Evolutionary conservation across 371 early-diverging fungal species (phyloP), one percentile per base, ranked within the genome.

Genomic region (Ordospora pajunii): DNA sequence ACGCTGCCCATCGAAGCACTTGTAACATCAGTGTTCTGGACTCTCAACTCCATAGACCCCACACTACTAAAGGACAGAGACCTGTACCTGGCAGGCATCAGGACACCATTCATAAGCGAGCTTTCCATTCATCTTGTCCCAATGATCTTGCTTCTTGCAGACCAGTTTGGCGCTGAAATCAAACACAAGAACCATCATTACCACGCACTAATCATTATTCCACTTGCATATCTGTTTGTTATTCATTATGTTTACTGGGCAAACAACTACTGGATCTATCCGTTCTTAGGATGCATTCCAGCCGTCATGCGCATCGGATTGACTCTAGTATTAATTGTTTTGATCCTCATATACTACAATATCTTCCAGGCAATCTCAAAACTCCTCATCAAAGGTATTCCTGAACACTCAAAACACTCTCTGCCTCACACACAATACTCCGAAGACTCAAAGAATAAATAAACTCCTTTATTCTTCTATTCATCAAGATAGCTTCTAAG

Each of bases 1-100:
- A 43, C 58, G 5, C 32, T 73, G 25, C 73, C 73, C 1, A 27
- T 73, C 17, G 58, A 73, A n/a, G 52, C 21, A 22, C 14, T 73
- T 10, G 66, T 73, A 8, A 65, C 53, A 44, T 48, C 65, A 42
- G 62, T 73, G 43, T 73, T 65, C 49, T 73, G 73, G 73, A 25
- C 42, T 27, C 58, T 73, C 12, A 52, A 46, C 17, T 0, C 23
- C 32, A 64, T 73, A 43, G 53, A 73, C 42, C 73, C 73, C 12
- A 66, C 64, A 25, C 45, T 65, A 12, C 21, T 73, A 17, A 49
- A 65, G 43, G 44, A 64, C 14, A 66, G 21, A 50, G 51, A 65
- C 1, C 51, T 73, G 11, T 64, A 52, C 40, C 17, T 27, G 7
- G 27, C 48, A 40, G 45, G 45, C 4, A 21, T 73, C 8, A 51